These are phyloP conservation scores for Rhizopogon vinicolor DNA, from an alignment of 768 basidiomycete genomes.

Conservation along the genomic window DNA sequence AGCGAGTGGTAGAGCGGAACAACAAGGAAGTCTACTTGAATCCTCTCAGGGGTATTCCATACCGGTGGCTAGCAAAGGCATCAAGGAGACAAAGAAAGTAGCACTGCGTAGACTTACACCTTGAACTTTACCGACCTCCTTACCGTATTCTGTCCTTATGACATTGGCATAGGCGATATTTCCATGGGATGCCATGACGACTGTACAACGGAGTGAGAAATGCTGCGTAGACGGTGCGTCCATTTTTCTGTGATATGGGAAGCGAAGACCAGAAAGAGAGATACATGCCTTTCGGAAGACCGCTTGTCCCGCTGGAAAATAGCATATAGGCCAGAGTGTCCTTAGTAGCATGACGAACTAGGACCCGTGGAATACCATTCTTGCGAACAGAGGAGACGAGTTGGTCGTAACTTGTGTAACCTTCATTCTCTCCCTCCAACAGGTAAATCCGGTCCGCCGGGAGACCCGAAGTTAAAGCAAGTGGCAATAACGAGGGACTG, in stretches of 20 bases:
- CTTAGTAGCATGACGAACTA: conserved; percentile 36
- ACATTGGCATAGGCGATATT: conserved; percentile 40
- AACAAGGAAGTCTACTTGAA: conserved; percentile 39
- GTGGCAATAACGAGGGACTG: conserved; percentile 31
- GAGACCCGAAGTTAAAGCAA: conserved; percentile 29
- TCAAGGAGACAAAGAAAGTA: conserved; percentile 38
- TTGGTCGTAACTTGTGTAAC: conserved; percentile 34
- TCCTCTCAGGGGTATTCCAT: conserved; percentile 32
- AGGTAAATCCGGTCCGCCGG: conserved; percentile 37
- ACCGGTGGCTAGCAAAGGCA: conserved; percentile 33
- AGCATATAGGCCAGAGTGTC: conserved; percentile 59
- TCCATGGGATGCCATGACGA: conserved; percentile 59
- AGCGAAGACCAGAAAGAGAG: background rate
- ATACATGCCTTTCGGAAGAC: conserved; percentile 54
- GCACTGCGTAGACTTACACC: conserved; percentile 23
- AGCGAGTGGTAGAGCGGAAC: conserved; percentile 61
- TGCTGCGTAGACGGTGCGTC: background rate
- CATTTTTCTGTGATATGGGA: background rate
- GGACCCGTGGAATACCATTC: conserved; percentile 30
- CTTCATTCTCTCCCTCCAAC: conserved; percentile 33
- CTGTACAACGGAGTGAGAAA: conserved; percentile 22
- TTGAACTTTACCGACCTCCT: conserved; percentile 25
- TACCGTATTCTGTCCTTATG: conserved; percentile 26
- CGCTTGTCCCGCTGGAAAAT: conserved; percentile 69
- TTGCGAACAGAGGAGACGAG: conserved; percentile 33